These are phyloP conservation scores for Penicillium sp. DNA, from an alignment of 2,329 filamentous ascomycete genomes.

Conservation along the genomic window DNA sequence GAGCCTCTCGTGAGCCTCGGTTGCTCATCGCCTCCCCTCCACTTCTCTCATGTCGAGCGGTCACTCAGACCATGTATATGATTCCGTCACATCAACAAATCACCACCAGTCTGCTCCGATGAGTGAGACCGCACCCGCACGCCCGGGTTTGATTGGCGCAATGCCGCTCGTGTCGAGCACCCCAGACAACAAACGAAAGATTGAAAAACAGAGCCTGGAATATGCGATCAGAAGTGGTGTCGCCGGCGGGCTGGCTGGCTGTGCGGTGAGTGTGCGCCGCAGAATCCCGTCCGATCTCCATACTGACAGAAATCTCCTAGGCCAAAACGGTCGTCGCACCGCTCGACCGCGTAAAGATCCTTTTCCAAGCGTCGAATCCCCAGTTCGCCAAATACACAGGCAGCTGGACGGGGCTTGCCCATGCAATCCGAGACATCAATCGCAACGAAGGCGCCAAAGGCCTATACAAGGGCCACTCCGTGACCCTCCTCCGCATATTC, in stretches of 20 bases:
- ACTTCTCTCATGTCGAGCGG: constrained; percentile 29
- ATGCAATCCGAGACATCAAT: constrained; percentile 83
- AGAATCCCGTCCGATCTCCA: not conserved
- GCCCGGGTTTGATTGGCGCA: constrained; percentile 24
- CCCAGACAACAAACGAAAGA: constrained; percentile 37
- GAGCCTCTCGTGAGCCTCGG: constrained; percentile 20
- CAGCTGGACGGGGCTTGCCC: constrained; percentile 80
- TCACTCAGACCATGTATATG: constrained; percentile 32
- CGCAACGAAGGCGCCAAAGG: constrained; percentile 70
- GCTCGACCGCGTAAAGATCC: constrained; percentile 96
- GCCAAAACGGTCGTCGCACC: constrained; percentile 95
- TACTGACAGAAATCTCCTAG: constrained; percentile 48
- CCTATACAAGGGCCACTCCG: constrained; percentile 90
- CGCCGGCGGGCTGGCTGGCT: constrained; percentile 87
- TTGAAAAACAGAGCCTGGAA: constrained; percentile 72
- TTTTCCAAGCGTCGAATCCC: constrained; percentile 94
- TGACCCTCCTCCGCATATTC: constrained; percentile 90
- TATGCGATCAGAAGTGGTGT: constrained; percentile 82
- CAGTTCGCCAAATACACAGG: constrained; percentile 92
- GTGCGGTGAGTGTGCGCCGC: constrained; percentile 65
- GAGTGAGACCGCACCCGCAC: constrained; percentile 34
- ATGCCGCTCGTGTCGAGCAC: constrained; percentile 17
- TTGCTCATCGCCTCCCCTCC: constrained; percentile 12
- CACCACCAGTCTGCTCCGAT: constrained; percentile 28
- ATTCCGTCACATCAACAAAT: constrained; percentile 8